Base-by-base conservation (phyloP, 768 basidiomycete genomes). In the Leccinellum luteum region DNA sequence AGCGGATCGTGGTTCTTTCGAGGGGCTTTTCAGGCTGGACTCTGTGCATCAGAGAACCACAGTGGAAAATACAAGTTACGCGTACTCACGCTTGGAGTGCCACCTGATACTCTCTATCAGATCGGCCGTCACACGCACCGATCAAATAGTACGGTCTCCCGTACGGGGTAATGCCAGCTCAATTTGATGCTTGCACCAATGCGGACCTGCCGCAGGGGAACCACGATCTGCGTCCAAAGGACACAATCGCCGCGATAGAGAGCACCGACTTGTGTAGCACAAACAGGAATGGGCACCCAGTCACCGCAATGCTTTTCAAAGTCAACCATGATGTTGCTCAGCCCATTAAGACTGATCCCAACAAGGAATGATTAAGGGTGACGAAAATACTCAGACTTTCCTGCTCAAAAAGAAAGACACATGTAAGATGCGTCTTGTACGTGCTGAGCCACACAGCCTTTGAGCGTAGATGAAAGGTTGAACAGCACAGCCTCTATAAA, bases 381-480 rank as follows among this genome's bases (percentile, higher is more conserved):
- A 27, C 27, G 6, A 55, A 25, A 51, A 66, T 38, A 51, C 63
- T 73, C 71, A 73, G 67, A 73, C 71, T 66, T 66, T 73, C 67
- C 71, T 62, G 62, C 71, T 71, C 73, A 66, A 58, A 44, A 69
- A 34, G 28, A 62, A 55, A 65, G 66, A 64, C 51, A 44, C 56
- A 56, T 35, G 15, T 25, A 23, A 7, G n/a, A 51, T 57, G 28
- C 53, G 38, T 58, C 65, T 45, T 56, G 69, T 71, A 48, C 60
- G 69, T 66, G 57, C 43, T 60, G 67, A 70, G 69, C 63, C 58
- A 61, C 61, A 62, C 41, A 64, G 65, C 69, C 47, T 71, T 70
- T 60, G 63, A 63, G 59, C 62, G 28, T 6, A 30, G 28, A n/a
- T n/a, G n/a, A n/a, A n/a, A n/a, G 28, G 14, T n/a, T n/a, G 6